Percentiles rank a stretch among this genome's conserved stretches.
phyloP scores from a whole-genome alignment of 495 filamentous ascomycete genomes.

The Aspergillus homomorphus region DNA sequence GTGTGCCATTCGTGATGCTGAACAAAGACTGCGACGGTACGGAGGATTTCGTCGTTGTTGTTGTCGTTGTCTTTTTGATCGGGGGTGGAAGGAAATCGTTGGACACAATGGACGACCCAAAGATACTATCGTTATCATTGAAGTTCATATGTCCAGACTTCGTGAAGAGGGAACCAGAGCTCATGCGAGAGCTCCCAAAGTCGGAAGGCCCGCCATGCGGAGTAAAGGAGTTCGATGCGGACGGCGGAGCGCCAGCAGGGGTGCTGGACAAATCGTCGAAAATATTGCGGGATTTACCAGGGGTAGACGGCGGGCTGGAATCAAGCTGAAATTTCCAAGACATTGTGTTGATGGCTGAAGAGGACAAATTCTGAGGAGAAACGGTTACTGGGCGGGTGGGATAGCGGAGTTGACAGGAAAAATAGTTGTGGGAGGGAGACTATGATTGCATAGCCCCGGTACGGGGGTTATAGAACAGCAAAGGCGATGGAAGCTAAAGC shows the following conservation, averaged over 20 bases:
- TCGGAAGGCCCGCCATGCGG: conserved; percentile 66
- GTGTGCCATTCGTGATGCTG: conserved; percentile 40
- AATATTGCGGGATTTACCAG: conserved; percentile 40
- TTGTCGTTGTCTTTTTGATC: conserved; percentile 25
- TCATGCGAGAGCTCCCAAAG: conserved; percentile 64
- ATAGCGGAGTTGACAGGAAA: neutral
- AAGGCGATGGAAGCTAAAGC: neutral
- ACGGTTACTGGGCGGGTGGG: neutral
- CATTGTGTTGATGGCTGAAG: neutral
- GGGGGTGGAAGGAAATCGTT: conserved; percentile 35
- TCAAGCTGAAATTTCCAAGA: conserved; percentile 37
- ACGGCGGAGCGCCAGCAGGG: conserved; percentile 71
- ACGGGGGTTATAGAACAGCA: too few species aligned
- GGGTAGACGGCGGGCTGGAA: conserved; percentile 40
- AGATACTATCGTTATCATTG: conserved; percentile 45
- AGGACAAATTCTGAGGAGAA: neutral
- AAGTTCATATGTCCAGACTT: conserved; percentile 41
- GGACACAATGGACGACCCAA: conserved; percentile 41
- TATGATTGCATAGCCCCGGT: too few species aligned
- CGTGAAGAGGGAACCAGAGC: conserved; percentile 41
- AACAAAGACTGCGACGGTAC: conserved; percentile 34
- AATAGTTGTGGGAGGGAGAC: neutral
- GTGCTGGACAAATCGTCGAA: conserved; percentile 67
- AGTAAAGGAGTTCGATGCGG: conserved; percentile 66
- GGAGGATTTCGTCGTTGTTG: conserved; percentile 24